These are phyloP conservation scores for Globisporangium perplexum DNA, from an alignment of 352 stramenopile genomes.

Conservation along the genomic window DNA sequence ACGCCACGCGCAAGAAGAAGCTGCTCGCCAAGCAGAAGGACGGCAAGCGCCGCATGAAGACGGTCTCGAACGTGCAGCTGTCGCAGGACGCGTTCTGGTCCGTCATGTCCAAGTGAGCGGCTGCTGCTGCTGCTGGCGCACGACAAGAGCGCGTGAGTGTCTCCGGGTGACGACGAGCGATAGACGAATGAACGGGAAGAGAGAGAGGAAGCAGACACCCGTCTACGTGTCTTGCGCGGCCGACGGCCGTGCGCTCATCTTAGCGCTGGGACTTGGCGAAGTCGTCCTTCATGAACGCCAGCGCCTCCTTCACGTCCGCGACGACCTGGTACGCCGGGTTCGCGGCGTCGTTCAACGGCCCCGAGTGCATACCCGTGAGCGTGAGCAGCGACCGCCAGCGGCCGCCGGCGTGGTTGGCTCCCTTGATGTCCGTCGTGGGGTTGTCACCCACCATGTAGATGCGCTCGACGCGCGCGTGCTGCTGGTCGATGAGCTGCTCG, in stretches of 20 bases:
- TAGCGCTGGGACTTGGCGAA: slow-evolving; percentile 24
- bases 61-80: slow-evolving; percentile 94
- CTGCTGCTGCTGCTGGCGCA: no score
- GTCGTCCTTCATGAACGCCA: slow-evolving; percentile 76
- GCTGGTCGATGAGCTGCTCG: slow-evolving; percentile 67
- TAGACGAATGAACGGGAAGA: slow-evolving; percentile 6
- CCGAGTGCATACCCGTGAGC: slow-evolving; percentile 75
- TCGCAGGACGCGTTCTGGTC: slow-evolving; percentile 98
- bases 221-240: background rate
- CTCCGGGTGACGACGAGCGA: background rate
- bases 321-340: slow-evolving; percentile 69
- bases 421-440: slow-evolving; percentile 75
- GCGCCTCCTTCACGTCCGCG: slow-evolving; percentile 56
- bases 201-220: background rate
- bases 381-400: slow-evolving; percentile 84
- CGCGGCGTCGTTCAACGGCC: slow-evolving; percentile 56
- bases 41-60: slow-evolving; percentile 97
- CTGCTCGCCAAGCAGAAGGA: slow-evolving; percentile 99
- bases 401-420: slow-evolving; percentile 61
- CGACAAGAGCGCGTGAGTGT: background rate
- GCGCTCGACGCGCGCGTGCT: slow-evolving; percentile 54
- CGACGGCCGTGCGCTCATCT: no score
- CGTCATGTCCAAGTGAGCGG: slow-evolving; percentile 85
- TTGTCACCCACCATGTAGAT: slow-evolving; percentile 90
- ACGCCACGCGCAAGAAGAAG: slow-evolving; percentile 98